A percentile compares a stretch with the other conserved stretches of the same genome.
Conservation (phyloP, 148 eudicot genomes). For the Rhododendron ferrugineum region DNA sequence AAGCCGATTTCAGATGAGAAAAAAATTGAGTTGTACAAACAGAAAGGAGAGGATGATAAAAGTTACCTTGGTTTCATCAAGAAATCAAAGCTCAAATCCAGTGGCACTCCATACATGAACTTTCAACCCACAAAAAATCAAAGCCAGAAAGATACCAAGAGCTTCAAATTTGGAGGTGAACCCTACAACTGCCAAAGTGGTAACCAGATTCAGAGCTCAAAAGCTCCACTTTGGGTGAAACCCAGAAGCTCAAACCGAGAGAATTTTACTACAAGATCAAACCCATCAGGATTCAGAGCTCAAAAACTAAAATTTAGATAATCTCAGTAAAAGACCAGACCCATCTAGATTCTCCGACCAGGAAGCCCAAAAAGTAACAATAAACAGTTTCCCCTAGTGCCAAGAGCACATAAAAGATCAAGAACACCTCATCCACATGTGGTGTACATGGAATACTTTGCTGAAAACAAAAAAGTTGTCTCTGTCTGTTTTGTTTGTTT, state of each 20-base stretch:
- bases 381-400: background rate
- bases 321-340: background rate
- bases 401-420: background rate
- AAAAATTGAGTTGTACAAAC: background rate
- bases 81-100: background rate
- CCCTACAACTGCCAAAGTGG: background rate
- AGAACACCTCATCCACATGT: constrained; percentile 16
- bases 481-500: background rate
- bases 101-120: background rate
- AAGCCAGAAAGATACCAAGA: background rate
- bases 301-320: background rate
- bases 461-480: background rate
- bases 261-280: background rate
- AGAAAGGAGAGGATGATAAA: background rate
- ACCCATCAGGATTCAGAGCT: background rate
- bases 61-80: background rate
- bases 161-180: background rate
- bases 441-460: background rate
- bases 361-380: background rate
- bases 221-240: background rate
- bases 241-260: constrained; percentile 2
- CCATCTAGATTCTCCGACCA: background rate
- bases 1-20: constrained; percentile 14
- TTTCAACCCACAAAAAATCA: background rate
- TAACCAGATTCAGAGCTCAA: background rate